Conservation (phyloP, 2,329 filamentous ascomycete genomes). For the Microdochium bolleyi region DNA sequence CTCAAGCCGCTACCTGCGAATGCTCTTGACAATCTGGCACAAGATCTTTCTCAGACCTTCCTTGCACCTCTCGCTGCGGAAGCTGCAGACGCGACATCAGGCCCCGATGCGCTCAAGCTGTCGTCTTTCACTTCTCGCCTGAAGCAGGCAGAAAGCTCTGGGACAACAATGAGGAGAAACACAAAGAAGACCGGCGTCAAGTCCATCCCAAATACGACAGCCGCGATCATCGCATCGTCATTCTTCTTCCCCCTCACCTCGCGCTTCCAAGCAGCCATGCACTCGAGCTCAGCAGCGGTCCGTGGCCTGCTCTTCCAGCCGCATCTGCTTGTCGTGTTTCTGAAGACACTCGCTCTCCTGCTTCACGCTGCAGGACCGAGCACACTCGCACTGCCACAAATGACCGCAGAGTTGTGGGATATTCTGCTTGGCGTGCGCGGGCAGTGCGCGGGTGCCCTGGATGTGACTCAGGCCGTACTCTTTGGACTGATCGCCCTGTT, state of each 20-base stretch:
- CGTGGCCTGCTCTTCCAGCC: conserved; percentile 63
- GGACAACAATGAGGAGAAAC: conserved; percentile 2
- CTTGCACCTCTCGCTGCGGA: conserved; percentile 74
- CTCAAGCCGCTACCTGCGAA: conserved; percentile 46
- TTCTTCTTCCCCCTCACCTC: conserved; percentile 87
- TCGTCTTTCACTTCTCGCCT: conserved; percentile 80
- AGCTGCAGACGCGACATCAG: conserved; percentile 71
- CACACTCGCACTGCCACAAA: conserved; percentile 65
- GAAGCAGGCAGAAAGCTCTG: conserved; percentile 43
- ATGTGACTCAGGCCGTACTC: conserved; percentile 65
- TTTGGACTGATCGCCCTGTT: conserved; percentile 73
- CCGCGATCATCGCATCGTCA: conserved; percentile 62
- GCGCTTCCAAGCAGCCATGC: conserved; percentile 63
- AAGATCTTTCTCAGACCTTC: conserved; percentile 60
- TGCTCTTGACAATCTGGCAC: conserved; percentile 61
- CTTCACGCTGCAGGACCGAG: conserved; percentile 77
- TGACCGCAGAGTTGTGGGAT: conserved; percentile 79
- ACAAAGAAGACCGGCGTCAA: background rate
- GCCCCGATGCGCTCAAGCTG: conserved; percentile 80
- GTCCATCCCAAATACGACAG: conserved; percentile 66
- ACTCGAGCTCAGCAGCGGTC: conserved; percentile 27
- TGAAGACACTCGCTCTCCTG: conserved; percentile 80
- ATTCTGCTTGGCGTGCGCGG: conserved; percentile 66
- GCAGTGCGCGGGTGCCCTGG: conserved; percentile 50
- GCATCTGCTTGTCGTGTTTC: conserved; percentile 66